A percentile compares a stretch with the other conserved stretches of the same genome.
These are phyloP conservation scores for Heliamphora exappendiculata DNA, from an alignment of 148 eudicot species.

Conservation along the genomic window DNA sequence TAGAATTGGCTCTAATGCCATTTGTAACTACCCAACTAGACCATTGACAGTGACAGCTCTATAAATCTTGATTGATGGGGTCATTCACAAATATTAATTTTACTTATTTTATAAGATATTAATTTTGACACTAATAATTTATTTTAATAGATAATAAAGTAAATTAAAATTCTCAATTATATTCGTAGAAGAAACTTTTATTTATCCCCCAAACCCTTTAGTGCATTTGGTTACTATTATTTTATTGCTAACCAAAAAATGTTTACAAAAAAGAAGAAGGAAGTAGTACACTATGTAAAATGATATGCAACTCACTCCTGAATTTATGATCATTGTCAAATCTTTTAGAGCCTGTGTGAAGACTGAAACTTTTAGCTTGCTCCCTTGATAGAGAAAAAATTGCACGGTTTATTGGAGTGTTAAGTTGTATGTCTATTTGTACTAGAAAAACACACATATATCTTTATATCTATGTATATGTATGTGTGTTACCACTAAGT, in stretches of 20 bases:
- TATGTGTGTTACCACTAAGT: neutral
- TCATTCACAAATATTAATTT: no score
- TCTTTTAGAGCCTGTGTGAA: neutral
- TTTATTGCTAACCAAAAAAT: neutral
- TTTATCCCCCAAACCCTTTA: neutral
- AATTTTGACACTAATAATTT: no score
- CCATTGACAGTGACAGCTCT: no score
- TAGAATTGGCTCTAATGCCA: no score
- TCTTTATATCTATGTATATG: neutral
- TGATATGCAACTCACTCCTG: neutral
- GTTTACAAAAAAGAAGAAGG: neutral
- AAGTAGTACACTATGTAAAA: neutral
- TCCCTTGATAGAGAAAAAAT: neutral
- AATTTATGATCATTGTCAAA: neutral
- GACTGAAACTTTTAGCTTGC: neutral
- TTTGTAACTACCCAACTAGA: no score
- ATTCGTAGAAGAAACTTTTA: no score
- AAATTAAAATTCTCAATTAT: no score
- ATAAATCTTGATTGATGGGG: no score
- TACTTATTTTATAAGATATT: no score
- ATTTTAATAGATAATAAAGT: no score
- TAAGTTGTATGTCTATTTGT: neutral
- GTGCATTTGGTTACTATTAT: neutral
- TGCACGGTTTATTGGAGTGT: neutral
- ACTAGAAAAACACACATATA: neutral